Conservation (phyloP, 2,329 filamentous ascomycete genomes). For the Polychaeton citri region DNA sequence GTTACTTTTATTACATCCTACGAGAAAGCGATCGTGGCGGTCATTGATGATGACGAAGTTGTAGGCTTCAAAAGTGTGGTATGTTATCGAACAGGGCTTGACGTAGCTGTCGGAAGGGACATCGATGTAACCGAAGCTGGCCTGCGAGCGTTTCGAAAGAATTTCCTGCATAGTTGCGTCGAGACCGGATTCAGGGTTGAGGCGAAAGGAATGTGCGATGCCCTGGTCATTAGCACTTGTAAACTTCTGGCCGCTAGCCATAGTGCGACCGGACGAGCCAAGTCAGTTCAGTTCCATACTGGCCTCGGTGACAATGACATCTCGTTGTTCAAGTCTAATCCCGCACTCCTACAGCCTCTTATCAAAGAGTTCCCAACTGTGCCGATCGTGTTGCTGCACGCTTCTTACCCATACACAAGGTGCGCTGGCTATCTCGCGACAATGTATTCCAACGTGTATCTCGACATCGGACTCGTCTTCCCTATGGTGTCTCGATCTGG, state of each 20-base stretch:
- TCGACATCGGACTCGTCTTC: constrained; percentile 74
- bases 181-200: constrained; percentile 40
- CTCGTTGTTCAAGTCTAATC: constrained; percentile 54
- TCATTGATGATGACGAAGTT: constrained; percentile 52
- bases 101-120: constrained; percentile 40
- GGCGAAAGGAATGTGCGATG: constrained; percentile 53
- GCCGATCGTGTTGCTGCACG: constrained; percentile 66
- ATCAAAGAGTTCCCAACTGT: constrained; percentile 56
- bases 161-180: constrained; percentile 27
- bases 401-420: constrained; percentile 67
- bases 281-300: constrained; percentile 74
- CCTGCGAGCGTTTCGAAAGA: constrained; percentile 23
- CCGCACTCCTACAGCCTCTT: constrained; percentile 60
- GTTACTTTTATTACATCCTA: constrained; percentile 38
- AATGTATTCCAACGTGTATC: constrained; percentile 66
- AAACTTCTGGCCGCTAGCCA: constrained; percentile 38
- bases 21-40: constrained; percentile 38
- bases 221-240: constrained; percentile 52
- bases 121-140: constrained; percentile 19
- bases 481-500: constrained; percentile 64
- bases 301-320: constrained; percentile 73
- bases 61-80: constrained; percentile 74
- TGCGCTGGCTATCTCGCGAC: constrained; percentile 68
- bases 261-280: constrained; percentile 35
- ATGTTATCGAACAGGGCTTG: constrained; percentile 65